Evolutionary conservation across 768 basidiomycete species (phyloP).

Genomic region (Mycena venus): DNA sequence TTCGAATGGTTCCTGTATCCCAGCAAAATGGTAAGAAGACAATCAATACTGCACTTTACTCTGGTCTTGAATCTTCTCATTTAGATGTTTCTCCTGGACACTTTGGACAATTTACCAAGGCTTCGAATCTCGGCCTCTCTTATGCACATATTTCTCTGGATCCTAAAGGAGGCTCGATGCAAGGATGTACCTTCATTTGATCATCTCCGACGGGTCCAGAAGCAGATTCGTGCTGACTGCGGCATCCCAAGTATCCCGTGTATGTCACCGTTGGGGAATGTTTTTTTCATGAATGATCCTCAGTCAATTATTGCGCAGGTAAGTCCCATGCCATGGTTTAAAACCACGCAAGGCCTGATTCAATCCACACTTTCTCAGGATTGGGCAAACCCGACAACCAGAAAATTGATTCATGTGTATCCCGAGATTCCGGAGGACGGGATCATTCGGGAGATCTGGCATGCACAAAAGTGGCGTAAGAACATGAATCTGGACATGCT

Average conservation of each 20-base stretch:
- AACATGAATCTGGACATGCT: constrained; percentile 3
- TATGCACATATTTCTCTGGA: constrained; percentile 19
- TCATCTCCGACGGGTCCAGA: background rate
- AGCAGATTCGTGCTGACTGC: background rate
- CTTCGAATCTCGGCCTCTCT: constrained; percentile 12
- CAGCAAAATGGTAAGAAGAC: background rate
- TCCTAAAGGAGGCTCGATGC: background rate
- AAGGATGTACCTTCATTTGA: constrained; percentile 20
- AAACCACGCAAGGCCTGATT: background rate
- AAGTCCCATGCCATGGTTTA: background rate
- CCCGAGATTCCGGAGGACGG: constrained; percentile 8
- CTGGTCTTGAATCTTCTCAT: too few relatives aligned
- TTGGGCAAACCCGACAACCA: background rate
- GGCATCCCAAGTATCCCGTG: constrained; percentile 4
- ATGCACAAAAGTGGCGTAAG: constrained; percentile 10
- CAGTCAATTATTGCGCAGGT: constrained; percentile 9
- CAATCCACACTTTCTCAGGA: background rate
- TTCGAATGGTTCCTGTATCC: constrained; percentile 25
- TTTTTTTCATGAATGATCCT: constrained; percentile 26
- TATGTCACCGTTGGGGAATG: constrained; percentile 5
- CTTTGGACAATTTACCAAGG: constrained; percentile 17
- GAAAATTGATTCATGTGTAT: constrained; percentile 7
- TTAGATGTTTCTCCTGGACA: constrained; percentile 25
- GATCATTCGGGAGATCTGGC: background rate
- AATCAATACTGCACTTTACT: background rate